phyloP scores from a whole-genome alignment of 2,329 filamentous ascomycete species.

The Colletotrichum musicola region DNA sequence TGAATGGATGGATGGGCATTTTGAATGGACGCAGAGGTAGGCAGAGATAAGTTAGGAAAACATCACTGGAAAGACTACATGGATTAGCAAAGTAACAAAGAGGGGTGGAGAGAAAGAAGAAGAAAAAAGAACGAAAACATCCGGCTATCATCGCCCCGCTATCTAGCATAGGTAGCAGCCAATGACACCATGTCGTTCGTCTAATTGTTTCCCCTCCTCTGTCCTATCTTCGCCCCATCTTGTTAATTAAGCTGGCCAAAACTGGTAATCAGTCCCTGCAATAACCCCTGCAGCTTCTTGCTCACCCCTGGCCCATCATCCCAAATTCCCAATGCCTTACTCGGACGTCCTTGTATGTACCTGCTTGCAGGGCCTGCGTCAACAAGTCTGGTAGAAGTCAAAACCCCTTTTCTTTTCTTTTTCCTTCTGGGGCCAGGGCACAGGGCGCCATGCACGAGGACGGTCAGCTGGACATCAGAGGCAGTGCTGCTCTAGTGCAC shows the following conservation, averaged over 20 bases:
- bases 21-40: too few species aligned
- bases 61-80: too few species aligned
- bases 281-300: conserved; percentile 18
- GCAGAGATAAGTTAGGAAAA: too few species aligned
- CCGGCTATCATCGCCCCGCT: too few species aligned
- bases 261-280: conserved; percentile 18
- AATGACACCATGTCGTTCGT: not conserved
- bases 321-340: conserved; percentile 13
- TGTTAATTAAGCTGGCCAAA: conserved; percentile 34
- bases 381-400: too few species aligned
- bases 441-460: too few species aligned
- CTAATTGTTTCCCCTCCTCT: conserved; percentile 18
- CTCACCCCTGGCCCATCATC: conserved; percentile 15
- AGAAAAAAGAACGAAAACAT: not conserved
- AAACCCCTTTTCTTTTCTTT: too few species aligned
- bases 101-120: not conserved
- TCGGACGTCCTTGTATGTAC: conserved; percentile 9
- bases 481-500: too few species aligned
- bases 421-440: too few species aligned
- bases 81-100: not conserved
- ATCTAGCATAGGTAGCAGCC: not conserved
- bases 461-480: too few species aligned
- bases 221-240: conserved; percentile 20
- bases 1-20: too few species aligned
- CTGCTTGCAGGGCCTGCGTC: too few species aligned